Evolutionary conservation across 1,284 basidiomycete genomes (phyloP), one percentile per base, ranked within the genome.

Genomic region (Fistulina hepatica): DNA sequence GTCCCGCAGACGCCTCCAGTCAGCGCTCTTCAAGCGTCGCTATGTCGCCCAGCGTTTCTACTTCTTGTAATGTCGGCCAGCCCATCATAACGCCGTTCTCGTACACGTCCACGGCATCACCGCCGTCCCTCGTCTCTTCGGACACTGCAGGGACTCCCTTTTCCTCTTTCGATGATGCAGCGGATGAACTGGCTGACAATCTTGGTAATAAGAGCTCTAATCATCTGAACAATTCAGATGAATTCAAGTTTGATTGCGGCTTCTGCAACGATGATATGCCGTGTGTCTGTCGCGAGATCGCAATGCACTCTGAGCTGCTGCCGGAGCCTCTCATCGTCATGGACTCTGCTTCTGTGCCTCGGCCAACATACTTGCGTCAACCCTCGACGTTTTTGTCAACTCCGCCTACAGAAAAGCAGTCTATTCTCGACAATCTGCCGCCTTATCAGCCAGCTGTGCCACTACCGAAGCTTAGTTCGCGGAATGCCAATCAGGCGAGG

Each of bases 381-480:
- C 49, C 36, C 27, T 44, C 32, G 41, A 48, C 22, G 48, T 44
- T 28, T 33, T 55, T 24, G 36, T 51, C 12, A 55, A 58, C 27
- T 40, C 48, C n/a, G n/a, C n/a, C n/a, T n/a, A n/a, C 16, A 20
- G 45, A 37, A 42, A 44, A 47, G 19, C 39, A 50, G 15, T 84
- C 76, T 28, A 80, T 83, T 44, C 64, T 85, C 22, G 80, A 86
- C 44, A 78, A 82, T 49, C 66, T 82, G 2, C 82, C 82, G 27
- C 70, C 76, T 13, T 85, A 81, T 52, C 79, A 86, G 50, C 74
- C 82, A 2, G 67, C 84, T 6, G 74, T 89, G 27, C 82, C 82
- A 15, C 71, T 86, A 37, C 78, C n/a, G n/a, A n/a, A n/a, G n/a
- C n/a, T n/a, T n/a, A n/a, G 76, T 40, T 73, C 77, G 28, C 68